Evolutionary conservation across 192 early-diverging fungal genomes (phyloP).

Genomic region (Lunasporangiospora selenospora): DNA sequence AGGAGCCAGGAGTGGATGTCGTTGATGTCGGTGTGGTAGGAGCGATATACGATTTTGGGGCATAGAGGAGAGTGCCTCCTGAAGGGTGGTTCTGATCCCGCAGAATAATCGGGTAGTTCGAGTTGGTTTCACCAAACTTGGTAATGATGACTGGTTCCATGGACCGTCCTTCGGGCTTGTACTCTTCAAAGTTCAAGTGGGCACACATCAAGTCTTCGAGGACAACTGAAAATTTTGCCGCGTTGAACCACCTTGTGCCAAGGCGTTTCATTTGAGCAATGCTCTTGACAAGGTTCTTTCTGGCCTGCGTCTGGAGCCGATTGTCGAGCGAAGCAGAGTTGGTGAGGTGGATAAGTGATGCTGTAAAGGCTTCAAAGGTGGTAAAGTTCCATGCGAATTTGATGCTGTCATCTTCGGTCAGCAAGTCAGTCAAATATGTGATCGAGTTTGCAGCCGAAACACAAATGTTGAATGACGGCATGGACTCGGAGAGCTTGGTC

Average conservation of each 20-base stretch:
- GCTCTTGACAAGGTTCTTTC: slow-evolving; percentile 26
- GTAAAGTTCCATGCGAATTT: slow-evolving; percentile 21
- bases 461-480: slow-evolving; percentile 46
- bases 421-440: slow-evolving; percentile 30
- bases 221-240: slow-evolving; percentile 16
- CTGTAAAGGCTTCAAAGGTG: slow-evolving; percentile 36
- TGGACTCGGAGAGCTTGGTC: slow-evolving; percentile 18
- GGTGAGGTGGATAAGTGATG: slow-evolving; percentile 46
- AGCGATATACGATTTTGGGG: slow-evolving; percentile 7
- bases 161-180: slow-evolving; percentile 15
- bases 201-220: slow-evolving; percentile 39
- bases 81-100: slow-evolving; percentile 35
- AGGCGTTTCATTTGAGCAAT: slow-evolving; percentile 26
- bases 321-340: slow-evolving; percentile 37
- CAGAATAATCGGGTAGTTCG: slow-evolving; percentile 22
- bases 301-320: slow-evolving; percentile 32
- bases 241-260: slow-evolving; percentile 24
- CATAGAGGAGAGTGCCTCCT: slow-evolving; percentile 29
- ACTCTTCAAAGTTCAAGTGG: slow-evolving; percentile 36
- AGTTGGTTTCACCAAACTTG: not conserved
- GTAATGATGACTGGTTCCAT: slow-evolving; percentile 14
- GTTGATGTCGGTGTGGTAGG: slow-evolving; percentile 11
- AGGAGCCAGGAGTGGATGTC: slow-evolving; percentile 14
- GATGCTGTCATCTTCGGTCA: slow-evolving; percentile 19
- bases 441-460: slow-evolving; percentile 50